phyloP scores from a whole-genome alignment of 139 green algal genomes.

The Nannochloris sp. region DNA sequence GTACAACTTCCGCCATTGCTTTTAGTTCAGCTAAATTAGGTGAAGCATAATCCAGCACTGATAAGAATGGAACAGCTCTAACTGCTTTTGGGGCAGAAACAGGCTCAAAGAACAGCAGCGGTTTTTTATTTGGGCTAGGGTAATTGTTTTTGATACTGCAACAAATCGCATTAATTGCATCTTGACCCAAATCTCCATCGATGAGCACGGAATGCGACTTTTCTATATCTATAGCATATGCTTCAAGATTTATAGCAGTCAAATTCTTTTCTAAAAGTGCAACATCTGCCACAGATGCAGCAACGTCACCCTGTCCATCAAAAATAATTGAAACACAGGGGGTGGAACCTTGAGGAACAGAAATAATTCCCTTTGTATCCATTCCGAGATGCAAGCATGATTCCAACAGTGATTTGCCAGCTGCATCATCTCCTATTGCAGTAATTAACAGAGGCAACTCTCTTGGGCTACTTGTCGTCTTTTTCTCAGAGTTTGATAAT shows the following conservation, averaged over 20 bases:
- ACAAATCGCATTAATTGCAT: neutral
- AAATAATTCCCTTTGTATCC: slow-evolving; percentile 6
- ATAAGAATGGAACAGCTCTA: slow-evolving; percentile 21
- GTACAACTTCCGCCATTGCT: slow-evolving; percentile 35
- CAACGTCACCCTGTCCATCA: slow-evolving; percentile 47
- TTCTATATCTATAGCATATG: neutral
- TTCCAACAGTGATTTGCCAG: slow-evolving; percentile 28
- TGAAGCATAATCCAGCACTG: slow-evolving; percentile 30
- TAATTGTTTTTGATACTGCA: too few relatives aligned
- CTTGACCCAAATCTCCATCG: slow-evolving; percentile 5
- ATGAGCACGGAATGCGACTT: neutral
- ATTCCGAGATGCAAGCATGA: slow-evolving; percentile 1
- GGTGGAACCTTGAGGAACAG: slow-evolving; percentile 10
- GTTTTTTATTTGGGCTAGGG: too few relatives aligned
- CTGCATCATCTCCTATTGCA: slow-evolving; percentile 35
- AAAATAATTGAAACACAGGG: slow-evolving; percentile 9
- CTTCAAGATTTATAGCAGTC: neutral
- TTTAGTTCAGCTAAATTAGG: slow-evolving; percentile 51
- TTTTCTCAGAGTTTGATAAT: slow-evolving; percentile 3
- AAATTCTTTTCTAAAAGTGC: neutral
- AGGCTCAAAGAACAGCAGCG: slow-evolving; percentile 66
- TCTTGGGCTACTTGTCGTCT: too few relatives aligned
- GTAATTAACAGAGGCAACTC: slow-evolving; percentile 39
- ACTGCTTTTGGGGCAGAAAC: slow-evolving; percentile 55
- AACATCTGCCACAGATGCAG: slow-evolving; percentile 54